Evolutionary conservation across 805 yeast species (phyloP).

Genomic region (Pichia rugopelliculosa): DNA sequence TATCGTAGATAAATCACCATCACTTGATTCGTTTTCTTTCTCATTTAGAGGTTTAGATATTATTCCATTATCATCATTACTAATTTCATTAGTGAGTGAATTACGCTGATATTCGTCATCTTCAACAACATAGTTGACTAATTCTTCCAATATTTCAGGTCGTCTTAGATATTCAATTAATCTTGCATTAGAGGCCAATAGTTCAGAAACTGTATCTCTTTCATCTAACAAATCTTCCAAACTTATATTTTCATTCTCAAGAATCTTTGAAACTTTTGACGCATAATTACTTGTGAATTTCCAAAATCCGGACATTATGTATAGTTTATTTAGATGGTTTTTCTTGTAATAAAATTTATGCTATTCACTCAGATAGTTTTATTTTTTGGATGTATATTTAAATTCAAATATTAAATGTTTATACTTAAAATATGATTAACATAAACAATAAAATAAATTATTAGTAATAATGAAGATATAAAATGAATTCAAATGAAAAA

Average conservation of each 20-base stretch:
- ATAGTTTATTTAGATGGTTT: not conserved
- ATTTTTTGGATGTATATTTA: no score
- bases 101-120: conserved; percentile 37
- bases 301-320: conserved; percentile 31
- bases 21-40: not conserved
- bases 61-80: not conserved
- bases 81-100: conserved; percentile 7
- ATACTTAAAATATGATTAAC: no score
- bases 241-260: conserved; percentile 38
- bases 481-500: not conserved
- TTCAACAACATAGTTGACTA: conserved; percentile 58
- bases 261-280: conserved; percentile 48
- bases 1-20: not conserved
- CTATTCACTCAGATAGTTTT: no score
- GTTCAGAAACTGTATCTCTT: conserved; percentile 65
- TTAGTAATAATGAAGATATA: no score
- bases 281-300: conserved; percentile 44
- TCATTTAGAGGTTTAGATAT: not conserved
- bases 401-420: no score
- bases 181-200: conserved; percentile 64
- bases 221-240: conserved; percentile 64
- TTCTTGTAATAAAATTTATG: no score
- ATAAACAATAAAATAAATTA: no score
- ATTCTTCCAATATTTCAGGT: conserved; percentile 61
- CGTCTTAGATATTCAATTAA: conserved; percentile 74